Conservation (phyloP, 2,329 filamentous ascomycete species). For the Penicillium sp. region DNA sequence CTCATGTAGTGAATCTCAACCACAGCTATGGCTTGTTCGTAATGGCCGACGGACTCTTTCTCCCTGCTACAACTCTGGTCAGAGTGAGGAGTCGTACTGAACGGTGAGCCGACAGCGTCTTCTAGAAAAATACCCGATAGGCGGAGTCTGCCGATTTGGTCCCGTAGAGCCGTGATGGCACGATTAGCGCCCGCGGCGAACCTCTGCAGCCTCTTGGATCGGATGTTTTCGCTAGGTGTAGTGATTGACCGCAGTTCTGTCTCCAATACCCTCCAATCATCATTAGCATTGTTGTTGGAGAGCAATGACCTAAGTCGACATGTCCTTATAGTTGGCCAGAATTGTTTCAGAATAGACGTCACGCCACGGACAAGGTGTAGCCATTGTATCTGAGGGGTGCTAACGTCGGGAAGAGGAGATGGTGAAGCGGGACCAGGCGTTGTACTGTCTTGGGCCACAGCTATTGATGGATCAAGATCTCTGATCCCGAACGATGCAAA, state of each 20-base stretch:
- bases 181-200: constrained; percentile 6
- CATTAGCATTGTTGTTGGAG: constrained; percentile 10
- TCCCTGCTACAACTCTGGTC: not conserved
- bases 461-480: not conserved
- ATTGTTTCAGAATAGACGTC: constrained; percentile 6
- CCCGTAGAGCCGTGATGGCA: constrained; percentile 2
- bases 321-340: constrained; percentile 15
- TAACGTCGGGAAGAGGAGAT: not conserved
- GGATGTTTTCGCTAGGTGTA: not conserved
- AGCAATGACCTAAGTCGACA: constrained; percentile 16
- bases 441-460: not conserved
- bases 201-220: constrained; percentile 2
- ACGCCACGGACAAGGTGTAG: constrained; percentile 20
- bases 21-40: constrained; percentile 8
- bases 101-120: not conserved
- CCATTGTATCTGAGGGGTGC: constrained; percentile 17
- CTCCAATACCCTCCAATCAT: constrained; percentile 18
- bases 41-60: not conserved
- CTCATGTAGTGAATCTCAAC: constrained; percentile 16
- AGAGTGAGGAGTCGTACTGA: not conserved
- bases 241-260: not conserved
- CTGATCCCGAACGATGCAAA: constrained; percentile 21
- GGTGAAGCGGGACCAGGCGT: not conserved
- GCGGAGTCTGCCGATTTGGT: not conserved
- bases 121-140: not conserved